Conservation (phyloP, 2,329 filamentous ascomycete genomes). For the Aspergillus aculeatinus region DNA sequence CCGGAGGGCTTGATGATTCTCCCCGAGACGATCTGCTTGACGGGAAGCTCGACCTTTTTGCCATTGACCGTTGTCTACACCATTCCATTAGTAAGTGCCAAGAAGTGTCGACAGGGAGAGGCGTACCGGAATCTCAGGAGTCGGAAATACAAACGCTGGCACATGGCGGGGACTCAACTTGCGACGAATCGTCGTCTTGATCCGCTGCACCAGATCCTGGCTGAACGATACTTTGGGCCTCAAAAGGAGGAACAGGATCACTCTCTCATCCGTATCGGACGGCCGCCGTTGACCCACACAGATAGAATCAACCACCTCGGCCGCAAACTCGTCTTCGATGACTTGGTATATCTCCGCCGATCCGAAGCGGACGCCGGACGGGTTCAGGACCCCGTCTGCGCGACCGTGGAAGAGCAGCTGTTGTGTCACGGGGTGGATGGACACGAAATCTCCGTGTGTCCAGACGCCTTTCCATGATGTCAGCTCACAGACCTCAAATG, state of each 20-base stretch:
- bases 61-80: slow-evolving; percentile 72
- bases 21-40: slow-evolving; percentile 80
- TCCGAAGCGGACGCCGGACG: slow-evolving; percentile 77
- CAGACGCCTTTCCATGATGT: slow-evolving; percentile 30
- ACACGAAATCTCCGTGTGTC: slow-evolving; percentile 79
- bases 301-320: slow-evolving; percentile 67
- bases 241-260: slow-evolving; percentile 62
- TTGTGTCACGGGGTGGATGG: slow-evolving; percentile 66
- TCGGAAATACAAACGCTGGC: slow-evolving; percentile 75
- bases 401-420: slow-evolving; percentile 43
- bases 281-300: slow-evolving; percentile 75
- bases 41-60: slow-evolving; percentile 80
- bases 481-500: not conserved
- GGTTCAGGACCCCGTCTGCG: slow-evolving; percentile 75
- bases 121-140: slow-evolving; percentile 75
- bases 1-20: slow-evolving; percentile 71
- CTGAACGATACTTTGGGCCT: slow-evolving; percentile 59
- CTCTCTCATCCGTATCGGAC: slow-evolving; percentile 56
- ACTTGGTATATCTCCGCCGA: slow-evolving; percentile 78
- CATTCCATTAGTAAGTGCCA: not conserved
- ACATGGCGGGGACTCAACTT: slow-evolving; percentile 73
- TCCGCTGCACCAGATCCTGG: slow-evolving; percentile 52
- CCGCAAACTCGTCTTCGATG: slow-evolving; percentile 58
- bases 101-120: not conserved
- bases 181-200: slow-evolving; percentile 65